Evolutionary conservation across 2,329 filamentous ascomycete genomes (phyloP).

Genomic region (Scedosporium minutisporum): DNA sequence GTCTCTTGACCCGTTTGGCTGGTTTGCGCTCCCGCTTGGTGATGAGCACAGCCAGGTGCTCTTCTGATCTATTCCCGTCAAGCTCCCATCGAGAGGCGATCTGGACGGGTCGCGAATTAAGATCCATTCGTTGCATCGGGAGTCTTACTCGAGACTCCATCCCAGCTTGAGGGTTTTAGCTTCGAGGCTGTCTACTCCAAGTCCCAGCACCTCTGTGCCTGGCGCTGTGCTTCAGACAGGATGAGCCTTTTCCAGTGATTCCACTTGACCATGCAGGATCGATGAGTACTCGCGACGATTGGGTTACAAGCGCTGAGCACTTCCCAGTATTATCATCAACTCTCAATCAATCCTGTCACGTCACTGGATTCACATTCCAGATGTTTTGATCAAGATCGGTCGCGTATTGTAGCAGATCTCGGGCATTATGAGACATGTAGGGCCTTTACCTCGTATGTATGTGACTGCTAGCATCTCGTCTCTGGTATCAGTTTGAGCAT

Average conservation of each 20-base stretch:
- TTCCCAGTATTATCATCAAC: too few relatives aligned
- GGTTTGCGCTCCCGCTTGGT: background rate
- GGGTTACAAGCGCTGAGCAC: too few relatives aligned
- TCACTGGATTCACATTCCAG: too few relatives aligned
- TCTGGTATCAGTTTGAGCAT: too few relatives aligned
- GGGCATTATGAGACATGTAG: background rate
- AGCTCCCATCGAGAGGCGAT: background rate
- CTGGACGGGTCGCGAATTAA: background rate
- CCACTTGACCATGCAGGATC: too few relatives aligned
- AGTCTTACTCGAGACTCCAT: background rate
- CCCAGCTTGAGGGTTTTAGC: background rate
- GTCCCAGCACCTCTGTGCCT: background rate
- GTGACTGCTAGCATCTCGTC: background rate
- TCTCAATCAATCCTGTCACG: too few relatives aligned
- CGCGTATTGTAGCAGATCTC: background rate
- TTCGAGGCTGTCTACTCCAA: background rate
- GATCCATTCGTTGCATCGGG: background rate
- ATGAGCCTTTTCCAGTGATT: too few relatives aligned
- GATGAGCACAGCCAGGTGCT: background rate
- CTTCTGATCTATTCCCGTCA: background rate
- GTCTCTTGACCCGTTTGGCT: background rate
- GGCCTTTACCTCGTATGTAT: background rate
- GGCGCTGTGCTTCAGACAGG: too few relatives aligned
- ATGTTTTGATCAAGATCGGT: background rate
- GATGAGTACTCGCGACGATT: too few relatives aligned